Conservation (phyloP, 2,329 filamentous ascomycete species). For the Aureobasidium musti region DNA sequence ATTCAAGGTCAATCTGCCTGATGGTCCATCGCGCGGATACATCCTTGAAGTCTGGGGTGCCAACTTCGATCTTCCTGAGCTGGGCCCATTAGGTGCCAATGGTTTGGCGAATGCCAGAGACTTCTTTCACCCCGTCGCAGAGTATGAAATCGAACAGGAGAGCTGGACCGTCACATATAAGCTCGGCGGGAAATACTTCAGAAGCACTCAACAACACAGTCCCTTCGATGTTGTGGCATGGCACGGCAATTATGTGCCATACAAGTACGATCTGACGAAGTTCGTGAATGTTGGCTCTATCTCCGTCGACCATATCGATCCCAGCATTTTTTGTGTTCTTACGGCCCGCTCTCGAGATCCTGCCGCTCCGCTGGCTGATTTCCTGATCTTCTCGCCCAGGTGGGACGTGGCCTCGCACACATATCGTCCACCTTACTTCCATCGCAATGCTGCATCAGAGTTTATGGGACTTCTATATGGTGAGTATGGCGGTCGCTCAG, state of each 20-base stretch:
- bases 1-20: not conserved
- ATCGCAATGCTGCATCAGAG: slow-evolving; percentile 45
- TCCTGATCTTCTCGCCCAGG: slow-evolving; percentile 44
- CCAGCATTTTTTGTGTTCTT: slow-evolving; percentile 43
- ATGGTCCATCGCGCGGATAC: not conserved
- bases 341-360: slow-evolving; percentile 44
- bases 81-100: not conserved
- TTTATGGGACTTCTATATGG: slow-evolving; percentile 44
- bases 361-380: slow-evolving; percentile 42
- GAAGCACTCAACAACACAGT: slow-evolving; percentile 43
- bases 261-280: slow-evolving; percentile 56
- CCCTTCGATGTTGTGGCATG: slow-evolving; percentile 50
- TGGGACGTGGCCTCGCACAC: slow-evolving; percentile 46
- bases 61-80: not conserved
- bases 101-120: not conserved
- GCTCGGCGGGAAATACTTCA: slow-evolving; percentile 40
- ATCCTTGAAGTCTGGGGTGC: not conserved
- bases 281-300: slow-evolving; percentile 45
- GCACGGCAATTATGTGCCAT: slow-evolving; percentile 44
- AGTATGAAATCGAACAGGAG: slow-evolving; percentile 43
- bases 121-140: slow-evolving; percentile 41
- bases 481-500: slow-evolving; percentile 43
- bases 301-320: slow-evolving; percentile 45
- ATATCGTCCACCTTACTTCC: slow-evolving; percentile 45
- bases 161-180: slow-evolving; percentile 43